Base-by-base conservation (phyloP, 352 stramenopile species). In the Thalassiosira pacifica region DNA sequence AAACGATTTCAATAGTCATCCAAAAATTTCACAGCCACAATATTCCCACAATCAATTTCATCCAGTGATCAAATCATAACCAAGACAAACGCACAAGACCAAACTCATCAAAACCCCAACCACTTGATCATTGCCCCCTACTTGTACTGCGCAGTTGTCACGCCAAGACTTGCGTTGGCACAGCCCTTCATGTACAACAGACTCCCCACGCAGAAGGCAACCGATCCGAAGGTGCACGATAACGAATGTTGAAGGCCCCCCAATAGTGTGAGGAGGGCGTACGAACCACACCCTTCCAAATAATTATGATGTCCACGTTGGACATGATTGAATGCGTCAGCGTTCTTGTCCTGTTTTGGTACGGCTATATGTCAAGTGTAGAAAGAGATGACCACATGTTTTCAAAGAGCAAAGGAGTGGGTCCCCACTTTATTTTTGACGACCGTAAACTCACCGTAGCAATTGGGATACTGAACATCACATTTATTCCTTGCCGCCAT, bases 231-330 rank as follows among this genome's bases (percentile, higher is more conserved):
- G 24, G 81, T 63, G 63, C 69, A 85, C 13, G 69, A 19, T 19
- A 88, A 60, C 0, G 87, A 85, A 71, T 84, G 42, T 27, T 81
- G 76, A 24, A 90, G 59, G 53, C 92, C 92, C 32, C 90, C 92
- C 40, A 94, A 40, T 0, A 93, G 76, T 18, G 88, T 84, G 71
- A 93, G 82, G 48, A 85, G 79, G 24, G 60, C 18, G 22, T 79
- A 78, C 34, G 10, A 16, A 27, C n/a, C 19, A 4, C 89, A 52
- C 8, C 32, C 63, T 66, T 95, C 92, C 18, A 94, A 64, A 8
- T 78, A 87, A 69, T 92, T 92, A 67, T 94, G 92, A 76, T 95
- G 92, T 26, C 79, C 86, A 22, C 90, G 89, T 82, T 95, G 92
- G 16, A 93, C 78, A 22, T 86, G 86, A 59, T 95, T 95, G 88